phyloP scores from a whole-genome alignment of 192 early-diverging fungal species.

The Umbelopsis sp. region DNA sequence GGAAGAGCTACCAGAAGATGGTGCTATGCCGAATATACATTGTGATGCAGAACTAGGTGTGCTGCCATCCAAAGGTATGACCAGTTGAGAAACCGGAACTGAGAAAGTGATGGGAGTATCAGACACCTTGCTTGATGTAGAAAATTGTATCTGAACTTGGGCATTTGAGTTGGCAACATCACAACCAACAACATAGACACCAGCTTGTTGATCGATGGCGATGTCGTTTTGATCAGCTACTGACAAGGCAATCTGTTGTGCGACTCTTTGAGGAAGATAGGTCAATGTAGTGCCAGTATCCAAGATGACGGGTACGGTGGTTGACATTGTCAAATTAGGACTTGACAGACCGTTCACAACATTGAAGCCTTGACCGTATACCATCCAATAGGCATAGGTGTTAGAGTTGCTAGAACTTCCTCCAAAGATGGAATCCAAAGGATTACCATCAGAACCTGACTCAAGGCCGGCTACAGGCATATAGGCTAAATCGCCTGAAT shows the following conservation, averaged over 20 bases:
- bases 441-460: slow-evolving; percentile 2
- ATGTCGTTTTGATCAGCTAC: slow-evolving; percentile 23
- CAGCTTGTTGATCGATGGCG: slow-evolving; percentile 26
- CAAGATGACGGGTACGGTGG: slow-evolving; percentile 33
- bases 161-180: slow-evolving; percentile 21
- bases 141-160: slow-evolving; percentile 25
- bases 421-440: background rate
- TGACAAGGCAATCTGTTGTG: slow-evolving; percentile 24
- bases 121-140: background rate
- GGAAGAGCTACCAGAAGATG: background rate
- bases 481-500: slow-evolving; percentile 49
- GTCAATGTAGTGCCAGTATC: slow-evolving; percentile 42
- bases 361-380: slow-evolving; percentile 35
- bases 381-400: slow-evolving; percentile 35
- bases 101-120: slow-evolving; percentile 25
- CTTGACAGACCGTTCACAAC: slow-evolving; percentile 4
- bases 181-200: slow-evolving; percentile 32
- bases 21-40: slow-evolving; percentile 41
- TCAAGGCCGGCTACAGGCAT: slow-evolving; percentile 38
- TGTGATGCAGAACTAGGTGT: slow-evolving; percentile 2
- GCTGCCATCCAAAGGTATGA: slow-evolving; percentile 33
- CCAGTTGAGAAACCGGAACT: slow-evolving; percentile 30
- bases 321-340: slow-evolving; percentile 17
- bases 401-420: background rate
- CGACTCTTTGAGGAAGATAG: slow-evolving; percentile 30